Evolutionary conservation across 805 yeast species (phyloP).

Genomic region (Cyberlindnera lachancei): DNA sequence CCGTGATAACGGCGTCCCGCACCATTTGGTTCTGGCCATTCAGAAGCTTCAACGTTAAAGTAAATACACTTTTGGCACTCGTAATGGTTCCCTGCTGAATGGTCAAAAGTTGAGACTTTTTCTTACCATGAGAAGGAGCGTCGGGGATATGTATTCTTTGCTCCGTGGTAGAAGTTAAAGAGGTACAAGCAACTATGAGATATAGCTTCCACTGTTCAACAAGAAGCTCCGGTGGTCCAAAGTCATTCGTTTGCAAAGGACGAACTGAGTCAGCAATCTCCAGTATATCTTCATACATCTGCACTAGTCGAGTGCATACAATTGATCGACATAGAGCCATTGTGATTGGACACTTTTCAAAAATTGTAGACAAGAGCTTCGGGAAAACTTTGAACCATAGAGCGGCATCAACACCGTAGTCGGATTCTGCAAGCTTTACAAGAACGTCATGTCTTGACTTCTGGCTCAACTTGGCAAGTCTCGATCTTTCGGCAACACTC

Average conservation of each 20-base stretch:
- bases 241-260: conserved; percentile 21
- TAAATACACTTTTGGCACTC: conserved; percentile 83
- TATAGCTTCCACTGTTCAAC: conserved; percentile 87
- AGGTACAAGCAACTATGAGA: conserved; percentile 84
- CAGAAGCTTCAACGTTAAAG: conserved; percentile 77
- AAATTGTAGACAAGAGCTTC: conserved; percentile 58
- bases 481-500: conserved; percentile 70
- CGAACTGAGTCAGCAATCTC: conserved; percentile 39
- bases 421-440: conserved; percentile 79
- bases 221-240: conserved; percentile 58
- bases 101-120: conserved; percentile 69
- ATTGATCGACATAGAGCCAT: conserved; percentile 89
- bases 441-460: conserved; percentile 59
- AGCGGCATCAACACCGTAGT: conserved; percentile 91
- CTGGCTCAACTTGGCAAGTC: conserved; percentile 55
- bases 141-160: conserved; percentile 67
- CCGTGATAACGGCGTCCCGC: conserved; percentile 82
- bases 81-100: conserved; percentile 88
- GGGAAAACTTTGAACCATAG: conserved; percentile 93
- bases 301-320: conserved; percentile 83
- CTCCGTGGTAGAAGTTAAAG: conserved; percentile 82
- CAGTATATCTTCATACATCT: conserved; percentile 64
- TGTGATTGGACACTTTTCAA: conserved; percentile 81
- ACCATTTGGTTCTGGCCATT: conserved; percentile 62
- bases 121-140: conserved; percentile 53